Evolutionary conservation across 2,329 filamentous ascomycete species (phyloP).

Genomic region (Myriosclerotinia scirpicola): DNA sequence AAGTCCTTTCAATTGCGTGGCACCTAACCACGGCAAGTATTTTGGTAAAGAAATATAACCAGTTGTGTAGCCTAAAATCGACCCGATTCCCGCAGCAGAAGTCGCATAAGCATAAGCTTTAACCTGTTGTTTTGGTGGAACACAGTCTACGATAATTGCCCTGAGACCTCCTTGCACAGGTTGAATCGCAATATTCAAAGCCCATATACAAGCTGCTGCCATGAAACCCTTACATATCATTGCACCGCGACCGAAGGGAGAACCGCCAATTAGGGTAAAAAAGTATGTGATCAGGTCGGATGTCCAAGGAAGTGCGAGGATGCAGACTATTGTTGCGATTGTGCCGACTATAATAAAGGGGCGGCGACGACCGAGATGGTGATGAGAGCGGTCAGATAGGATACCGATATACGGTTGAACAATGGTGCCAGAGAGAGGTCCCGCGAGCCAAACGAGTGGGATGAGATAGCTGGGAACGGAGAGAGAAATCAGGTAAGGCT

Average conservation of each 20-base stretch:
- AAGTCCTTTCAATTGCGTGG: slow-evolving; percentile 35
- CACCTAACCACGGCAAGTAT: slow-evolving; percentile 25
- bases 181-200: slow-evolving; percentile 41
- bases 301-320: slow-evolving; percentile 52
- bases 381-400: slow-evolving; percentile 51
- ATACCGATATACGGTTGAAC: slow-evolving; percentile 56
- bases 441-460: slow-evolving; percentile 56
- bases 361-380: slow-evolving; percentile 47
- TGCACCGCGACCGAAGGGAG: background rate
- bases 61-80: slow-evolving; percentile 39
- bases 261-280: background rate
- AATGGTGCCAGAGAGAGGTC: slow-evolving; percentile 52
- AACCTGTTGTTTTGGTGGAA: slow-evolving; percentile 38
- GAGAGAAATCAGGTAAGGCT: slow-evolving; percentile 44
- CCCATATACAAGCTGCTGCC: slow-evolving; percentile 35
- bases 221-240: slow-evolving; percentile 15
- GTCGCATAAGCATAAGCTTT: slow-evolving; percentile 40
- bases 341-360: slow-evolving; percentile 54
- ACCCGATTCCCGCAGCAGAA: slow-evolving; percentile 37
- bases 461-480: slow-evolving; percentile 53
- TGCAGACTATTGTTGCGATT: slow-evolving; percentile 49
- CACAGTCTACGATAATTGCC: slow-evolving; percentile 41
- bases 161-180: slow-evolving; percentile 41
- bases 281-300: slow-evolving; percentile 42
- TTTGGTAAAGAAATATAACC: slow-evolving; percentile 32